Base-by-base conservation (phyloP, 1,284 basidiomycete species). In the Boletus sp. region DNA sequence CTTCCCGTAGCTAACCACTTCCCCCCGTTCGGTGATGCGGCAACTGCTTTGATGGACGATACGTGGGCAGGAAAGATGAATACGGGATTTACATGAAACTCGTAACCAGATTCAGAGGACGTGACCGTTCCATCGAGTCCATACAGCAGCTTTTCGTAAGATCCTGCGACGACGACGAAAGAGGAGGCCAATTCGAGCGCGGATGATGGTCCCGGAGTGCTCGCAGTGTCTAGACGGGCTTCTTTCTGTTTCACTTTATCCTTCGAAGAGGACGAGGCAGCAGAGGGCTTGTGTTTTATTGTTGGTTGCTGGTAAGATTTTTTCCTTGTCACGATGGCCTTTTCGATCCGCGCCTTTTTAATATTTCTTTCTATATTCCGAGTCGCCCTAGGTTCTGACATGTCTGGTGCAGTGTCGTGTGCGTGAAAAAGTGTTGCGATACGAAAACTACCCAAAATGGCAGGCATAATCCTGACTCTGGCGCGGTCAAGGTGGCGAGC, bases 21-120 rank as follows among this genome's bases (percentile, higher is more conserved):
- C 2, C 94, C 94, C 37, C 93, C 93, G 8, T 83, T 77, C 3
- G 94, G 93, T 1, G 90, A 92, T 0, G 91, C 90, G 1, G 94
- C 92, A 7, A 97, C 90, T 13, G 93, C 87, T 70, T 95, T 95
- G 62, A 98, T 91, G 68, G 89, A 95, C 2, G 93, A 95, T 38
- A 97, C 87, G 77, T 98, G 97, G 0, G 97, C 97, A 35, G 97
- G 95, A 78, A 98, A 98, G 64, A 95, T 94, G 77, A 99, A 99
- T 55, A 93, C 84, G 0, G 97, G 95, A 64, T 89, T 88, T 23
- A 97, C 74, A 27, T 80, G 68, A 70, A 83, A 84, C 62, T 76
- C 59, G 67, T 74, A 72, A 47, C 70, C 73, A 11, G 76, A 60
- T 27, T 74, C 71, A 14, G 69, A 71, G 55, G 76, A 57, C 46